Evolutionary conservation across 2,329 filamentous ascomycete genomes (phyloP), one percentile per base, ranked within the genome.

Genomic region (Fusarium sp.): DNA sequence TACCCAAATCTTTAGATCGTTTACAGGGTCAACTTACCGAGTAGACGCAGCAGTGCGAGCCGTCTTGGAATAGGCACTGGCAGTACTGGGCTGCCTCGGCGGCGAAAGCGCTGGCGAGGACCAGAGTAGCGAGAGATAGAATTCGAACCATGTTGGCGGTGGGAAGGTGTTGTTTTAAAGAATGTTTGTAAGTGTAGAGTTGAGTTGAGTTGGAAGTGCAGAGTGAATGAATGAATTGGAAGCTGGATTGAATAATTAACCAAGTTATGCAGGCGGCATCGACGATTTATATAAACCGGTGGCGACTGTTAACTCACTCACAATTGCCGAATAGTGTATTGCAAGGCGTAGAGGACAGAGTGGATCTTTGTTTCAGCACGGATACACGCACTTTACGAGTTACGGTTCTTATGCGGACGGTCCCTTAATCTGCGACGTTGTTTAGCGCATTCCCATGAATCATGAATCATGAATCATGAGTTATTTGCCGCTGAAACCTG

Each of bases 41-140:
- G 13, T 49, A 49, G 23, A 49, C 33, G 14, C 47, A 49, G 35
- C 47, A 49, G 47, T 49, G 47, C 3, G 47, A 49, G 35, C 35
- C 47, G 15, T 49, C 47, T 14, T 17, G 21, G 23, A 49, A 49
- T 11, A 49, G 35, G 23, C 47, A 49, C 17, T 49, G 47, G 35
- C 47, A 49, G 14, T 8, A 39, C 14, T 29, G 21, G 36, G 33
- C 47, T 4, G 47, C 47, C 23, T 49, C 13, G 6, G 27, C 47
- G n/a, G 33, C 7, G 13, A 49, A 20, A 15, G 33, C 21, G 35
- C 33, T 27, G 47, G 47, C 36, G 13, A 49, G 47, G 11, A 49
- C 35, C 17, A 39, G 8, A 25, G 35, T 20, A 29, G 25, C 18
- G n/a, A 29, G 9, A 29, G 47, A 49, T 10, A 21, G 18, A 23